These are phyloP conservation scores for Harringtonia aguacate DNA, from an alignment of 2,329 filamentous ascomycete genomes.

Conservation along the genomic window DNA sequence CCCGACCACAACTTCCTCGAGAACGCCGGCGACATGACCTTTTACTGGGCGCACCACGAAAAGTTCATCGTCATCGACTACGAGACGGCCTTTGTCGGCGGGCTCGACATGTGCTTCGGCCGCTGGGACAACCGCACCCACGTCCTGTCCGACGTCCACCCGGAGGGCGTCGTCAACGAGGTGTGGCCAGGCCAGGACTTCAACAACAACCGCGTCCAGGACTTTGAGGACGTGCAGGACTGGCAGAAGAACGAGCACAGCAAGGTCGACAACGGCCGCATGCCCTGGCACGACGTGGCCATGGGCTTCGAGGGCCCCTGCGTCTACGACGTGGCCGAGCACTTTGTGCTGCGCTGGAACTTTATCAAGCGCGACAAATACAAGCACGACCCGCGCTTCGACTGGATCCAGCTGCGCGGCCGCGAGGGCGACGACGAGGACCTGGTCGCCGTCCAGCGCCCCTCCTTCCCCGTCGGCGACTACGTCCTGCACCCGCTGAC, in stretches of 20 bases:
- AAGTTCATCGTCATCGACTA: slow-evolving; percentile 97
- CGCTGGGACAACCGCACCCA: slow-evolving; percentile 88
- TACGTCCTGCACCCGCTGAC: slow-evolving; percentile 73
- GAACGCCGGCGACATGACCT: slow-evolving; percentile 89
- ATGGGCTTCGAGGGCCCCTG: slow-evolving; percentile 86
- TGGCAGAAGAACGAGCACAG: slow-evolving; percentile 91
- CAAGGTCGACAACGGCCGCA: slow-evolving; percentile 84
- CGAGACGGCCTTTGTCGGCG: slow-evolving; percentile 81
- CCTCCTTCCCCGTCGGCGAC: slow-evolving; percentile 78
- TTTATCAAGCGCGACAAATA: slow-evolving; percentile 97
- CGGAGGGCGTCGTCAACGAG: slow-evolving; percentile 69
- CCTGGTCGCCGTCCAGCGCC: slow-evolving; percentile 76
- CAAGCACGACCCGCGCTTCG: slow-evolving; percentile 73
- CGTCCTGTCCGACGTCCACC: slow-evolving; percentile 76
- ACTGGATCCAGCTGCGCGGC: slow-evolving; percentile 75
- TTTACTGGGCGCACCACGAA: slow-evolving; percentile 97
- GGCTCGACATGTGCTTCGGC: slow-evolving; percentile 90
- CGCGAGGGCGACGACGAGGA: slow-evolving; percentile 72
- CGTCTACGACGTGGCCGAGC: slow-evolving; percentile 89
- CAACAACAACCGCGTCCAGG: slow-evolving; percentile 95
- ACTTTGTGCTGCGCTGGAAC: slow-evolving; percentile 93
- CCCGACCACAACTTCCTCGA: slow-evolving; percentile 93
- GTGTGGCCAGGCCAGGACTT: slow-evolving; percentile 95
- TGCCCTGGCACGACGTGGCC: slow-evolving; percentile 96
- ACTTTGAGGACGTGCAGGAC: slow-evolving; percentile 82